Percentiles rank a stretch among this genome's conserved stretches.
Conservation (phyloP, 371 early-diverging fungal species). For the Mucor racemosus region DNA sequence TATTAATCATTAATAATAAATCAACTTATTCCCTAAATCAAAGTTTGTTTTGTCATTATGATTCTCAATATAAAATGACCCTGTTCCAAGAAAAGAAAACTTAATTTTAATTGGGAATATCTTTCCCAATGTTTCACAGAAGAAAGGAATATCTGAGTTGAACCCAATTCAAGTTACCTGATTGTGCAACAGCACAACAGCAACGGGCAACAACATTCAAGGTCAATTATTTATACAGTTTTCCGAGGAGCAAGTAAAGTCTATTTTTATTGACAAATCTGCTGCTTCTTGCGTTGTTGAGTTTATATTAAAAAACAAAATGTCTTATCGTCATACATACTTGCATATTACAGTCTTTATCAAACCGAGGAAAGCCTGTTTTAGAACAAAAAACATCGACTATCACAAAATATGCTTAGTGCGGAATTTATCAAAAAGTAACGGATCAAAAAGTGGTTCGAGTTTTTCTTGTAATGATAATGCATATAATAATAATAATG, state of each 20-base stretch:
- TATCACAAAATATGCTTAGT: too few relatives aligned
- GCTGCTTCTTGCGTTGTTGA: not conserved
- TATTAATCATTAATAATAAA: not conserved
- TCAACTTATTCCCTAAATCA: slow-evolving; percentile 3
- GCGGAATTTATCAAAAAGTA: too few relatives aligned
- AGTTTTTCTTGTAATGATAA: not conserved
- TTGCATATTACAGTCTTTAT: not conserved
- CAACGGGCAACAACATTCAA: not conserved
- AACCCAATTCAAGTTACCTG: not conserved
- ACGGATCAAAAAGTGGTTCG: not conserved
- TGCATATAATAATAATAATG: not conserved
- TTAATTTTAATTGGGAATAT: not conserved
- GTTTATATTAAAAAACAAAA: not conserved
- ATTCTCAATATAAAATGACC: too few relatives aligned
- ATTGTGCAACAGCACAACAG: not conserved
- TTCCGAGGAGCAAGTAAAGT: not conserved
- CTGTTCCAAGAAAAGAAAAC: not conserved
- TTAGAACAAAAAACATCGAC: not conserved
- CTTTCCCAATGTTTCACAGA: slow-evolving; percentile 2
- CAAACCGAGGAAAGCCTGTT: not conserved
- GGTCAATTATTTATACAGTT: not conserved
- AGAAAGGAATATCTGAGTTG: not conserved
- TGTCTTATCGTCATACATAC: not conserved
- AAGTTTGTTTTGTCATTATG: not conserved
- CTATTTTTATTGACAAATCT: not conserved